Evolutionary conservation across 1,139 yeast species (phyloP), one percentile per base, ranked within the genome.

Genomic region (Ogataea hybrid): DNA sequence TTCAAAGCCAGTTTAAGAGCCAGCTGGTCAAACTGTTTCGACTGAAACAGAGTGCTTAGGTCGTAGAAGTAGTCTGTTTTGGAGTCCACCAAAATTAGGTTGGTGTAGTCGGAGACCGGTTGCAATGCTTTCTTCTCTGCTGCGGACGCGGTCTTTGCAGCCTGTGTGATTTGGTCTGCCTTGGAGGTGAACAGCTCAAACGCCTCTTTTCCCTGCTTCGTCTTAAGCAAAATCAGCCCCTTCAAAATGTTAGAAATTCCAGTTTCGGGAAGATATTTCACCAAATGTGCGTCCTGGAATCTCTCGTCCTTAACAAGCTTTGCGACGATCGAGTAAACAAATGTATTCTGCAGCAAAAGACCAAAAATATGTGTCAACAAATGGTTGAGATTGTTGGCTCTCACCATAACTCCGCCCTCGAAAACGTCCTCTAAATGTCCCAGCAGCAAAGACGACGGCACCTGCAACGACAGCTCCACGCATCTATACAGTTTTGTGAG

Each of bases 171-270:
- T 11, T 42, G 35, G 9, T 56, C 54, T 10, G 58, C 53, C 14
- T 53, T 44, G 0, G 45, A 35, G 10, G 50, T 42, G 18, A 67
- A 60, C 11, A 59, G 41, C 9, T 57, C 49, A 27, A 51, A 58
- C 2, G 69, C 48, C 25, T 58, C 53, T 4, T 51, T 43, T 7
- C 60, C 47, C 23, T 49, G 47, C 5, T 58, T 43, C 17, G 56
- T 44, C 8, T 52, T 50, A 42, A 68, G 42, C 14, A 51, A 52
- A 0, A 55, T 46, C 14, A 64, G 28, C 0, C 66, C 64, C 29
- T 54, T 56, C 25, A 67, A 41, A 2, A 63, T 32, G 4, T 47
- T 32, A 37, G 58, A 50, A 35, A 58, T 37, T 35, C 65, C 50
- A 12, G 52, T 41, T 22, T 46, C 35, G 31, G 54, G 54, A 18